Percentiles rank a stretch among this genome's conserved stretches.
Conservation (phyloP, 441 rosid genomes). For the Mallotus repandus region DNA sequence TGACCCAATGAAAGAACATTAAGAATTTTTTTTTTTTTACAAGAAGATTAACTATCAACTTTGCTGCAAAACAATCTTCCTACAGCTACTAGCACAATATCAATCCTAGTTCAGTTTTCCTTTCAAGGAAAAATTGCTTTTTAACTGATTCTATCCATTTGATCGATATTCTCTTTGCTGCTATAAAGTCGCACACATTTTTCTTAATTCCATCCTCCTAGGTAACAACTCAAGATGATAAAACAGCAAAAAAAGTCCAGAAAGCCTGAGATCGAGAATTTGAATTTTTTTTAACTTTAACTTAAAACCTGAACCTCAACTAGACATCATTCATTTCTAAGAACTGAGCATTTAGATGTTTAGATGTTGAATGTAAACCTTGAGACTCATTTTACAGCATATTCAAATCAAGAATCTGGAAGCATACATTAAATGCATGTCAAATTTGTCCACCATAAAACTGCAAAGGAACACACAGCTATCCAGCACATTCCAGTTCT, state of each 20-base stretch:
- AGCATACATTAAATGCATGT: neutral
- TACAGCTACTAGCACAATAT: neutral
- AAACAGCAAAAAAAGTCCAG: no score
- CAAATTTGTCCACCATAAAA: neutral
- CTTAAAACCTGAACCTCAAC: no score
- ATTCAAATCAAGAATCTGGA: neutral
- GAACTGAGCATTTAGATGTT: no score
- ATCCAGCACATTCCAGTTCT: neutral
- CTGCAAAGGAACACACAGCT: neutral
- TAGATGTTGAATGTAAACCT: neutral
- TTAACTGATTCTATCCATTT: neutral
- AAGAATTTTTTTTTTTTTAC: neutral
- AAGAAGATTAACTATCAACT: neutral
- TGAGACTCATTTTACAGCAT: neutral
- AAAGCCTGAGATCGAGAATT: no score
- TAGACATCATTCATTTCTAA: no score
- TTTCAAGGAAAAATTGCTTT: neutral
- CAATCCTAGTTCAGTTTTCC: neutral
- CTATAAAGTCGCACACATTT: neutral
- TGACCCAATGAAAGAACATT: neutral
- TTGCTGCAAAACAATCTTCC: neutral
- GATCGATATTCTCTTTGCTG: neutral
- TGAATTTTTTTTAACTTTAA: no score
- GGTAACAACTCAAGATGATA: no score
- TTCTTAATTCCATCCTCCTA: neutral